Evolutionary conservation across 139 green algal genomes (phyloP), one percentile per base, ranked within the genome.

Genomic region (Ulvella scutata): DNA sequence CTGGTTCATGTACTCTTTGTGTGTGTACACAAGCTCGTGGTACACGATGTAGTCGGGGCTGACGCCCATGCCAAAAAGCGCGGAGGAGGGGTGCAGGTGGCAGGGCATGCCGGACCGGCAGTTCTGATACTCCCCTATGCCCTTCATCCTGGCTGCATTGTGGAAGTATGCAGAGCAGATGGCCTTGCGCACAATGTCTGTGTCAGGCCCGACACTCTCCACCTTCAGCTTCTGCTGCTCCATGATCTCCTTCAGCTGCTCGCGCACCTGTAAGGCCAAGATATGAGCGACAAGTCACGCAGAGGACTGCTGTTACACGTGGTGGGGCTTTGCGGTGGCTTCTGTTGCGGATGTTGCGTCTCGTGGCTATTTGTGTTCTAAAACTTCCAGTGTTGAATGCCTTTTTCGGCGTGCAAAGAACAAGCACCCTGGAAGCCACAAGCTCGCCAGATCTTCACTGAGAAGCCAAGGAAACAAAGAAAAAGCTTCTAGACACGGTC

Each of bases 1-100:
- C 82, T 93, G 97, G 83, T 96, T 81, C 92, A 97, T 98, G 88
- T 97, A 97, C 83, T 98, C 94, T 86, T 98, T 98, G 51, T 77
- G 37, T 21, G 38, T 76, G 76, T 86, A 90, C 44, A 99, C 90
- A 72, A 97, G 84, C 86, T 98, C 93, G 83, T 98, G 93, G 79
- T 98, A 98, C 26, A 96, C 87, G 39, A 98, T 89, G 82, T 98
- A 98, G 82, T 98, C 94, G 9, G 94, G 94, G 3, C 92, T 97
- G 85, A 97, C 95, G 23, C 94, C 92, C 72, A 97, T 85, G 31
- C 94, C 94, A 82, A 96, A 98, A 36, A 98, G 85, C 21, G 95
- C 91, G 39, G 76, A 89, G 74, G 79, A 92, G 39, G 93, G 92
- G 79, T 97, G 94, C 72, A 98, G 85, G 83, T 95, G 87, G 75